Evolutionary conservation across 805 yeast species (phyloP), one percentile per base, ranked within the genome.

Genomic region (Jamesozyma hellenica): DNA sequence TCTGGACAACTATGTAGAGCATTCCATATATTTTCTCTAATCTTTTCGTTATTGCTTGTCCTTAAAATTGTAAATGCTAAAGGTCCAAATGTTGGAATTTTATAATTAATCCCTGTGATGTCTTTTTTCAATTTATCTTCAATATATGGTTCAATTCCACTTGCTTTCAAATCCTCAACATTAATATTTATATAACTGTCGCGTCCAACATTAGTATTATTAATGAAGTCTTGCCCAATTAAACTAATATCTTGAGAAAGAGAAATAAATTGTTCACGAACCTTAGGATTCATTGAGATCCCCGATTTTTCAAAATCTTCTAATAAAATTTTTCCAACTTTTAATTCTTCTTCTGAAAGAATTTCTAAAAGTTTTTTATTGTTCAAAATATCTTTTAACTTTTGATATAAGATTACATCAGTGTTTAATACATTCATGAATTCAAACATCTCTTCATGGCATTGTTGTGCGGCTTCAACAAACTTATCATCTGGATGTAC

Each of bases 351-450:
- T 2, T 64, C 59, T 3, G 79, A 58, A n/a, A 90, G 62, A 21
- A 62, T 46, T 3, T 34, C 26, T 4, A 48, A 27, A 3, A 67
- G 48, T 2, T 51, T 41, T 9, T 51, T 38, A 5, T 68, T 55
- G 2, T 65, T 58, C 40, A 88, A 60, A 0, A 81, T 78, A n/a
- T 59, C 52, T 17, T 71, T 70, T 31, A 92, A 67, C 34, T 73
- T 75, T 35, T 65, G 60, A 52, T 79, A 85, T 23, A 92, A 66
- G 28, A 73, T 79, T 13, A 77, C 82, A 40, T 85, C 80, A 2
- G 97, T 88, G 59, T 92, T 92, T 34, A 92, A 66, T 39, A 81
- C 72, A 60, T 87, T 92, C 98, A 92, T 92, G 60, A 80, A 88
- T 53, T 87, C 94, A 60, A 81, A 90, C 82, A 90, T 75, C 46